Base-by-base conservation (phyloP, 163 green algal species). In the Volvox carteri region DNA sequence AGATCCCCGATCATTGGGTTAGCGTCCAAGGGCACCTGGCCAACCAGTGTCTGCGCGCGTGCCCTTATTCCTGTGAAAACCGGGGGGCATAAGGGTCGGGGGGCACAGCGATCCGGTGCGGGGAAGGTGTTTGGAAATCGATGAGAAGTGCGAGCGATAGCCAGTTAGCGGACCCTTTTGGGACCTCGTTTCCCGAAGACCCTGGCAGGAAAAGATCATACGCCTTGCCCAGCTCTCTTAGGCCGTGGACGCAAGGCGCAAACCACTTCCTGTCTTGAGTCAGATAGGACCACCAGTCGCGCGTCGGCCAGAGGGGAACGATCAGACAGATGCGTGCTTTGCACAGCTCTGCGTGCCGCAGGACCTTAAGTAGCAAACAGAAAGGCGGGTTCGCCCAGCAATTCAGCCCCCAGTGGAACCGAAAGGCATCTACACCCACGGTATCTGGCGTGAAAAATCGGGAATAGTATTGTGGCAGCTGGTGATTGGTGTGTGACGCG, bases 401-500 rank as follows among this genome's bases (percentile, higher is more conserved):
- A 4, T 4, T 14, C 1, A 41, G 4, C 0, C 80, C 65, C 65
- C 80, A 87, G 16, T 25, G 46, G 46, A 78, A 74, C 35, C 54
- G 4, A 19, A 87, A 87, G 2, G 80, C 65, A 42, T 87, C 67
- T 2, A 80, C 9, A 4, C 60, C 62, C 3, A 42, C 44, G 2
- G 80, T 79, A 44, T 70, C 80, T 11, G 62, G 80, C 3, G 62
- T 87, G 62, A 68, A 67, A n/a, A 68, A 87, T 9, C 58, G 44
- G 39, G 80, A 78, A 25, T 65, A 87, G 62, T 79, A 12, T n/a
- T n/a, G 4, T 6, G 62, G 80, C 5, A 79, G 44, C 2, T 79
- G 80, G 46, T 48, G 58, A 44, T 77, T 87, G 44, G 62, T 87
- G 41, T 78, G 62, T n/a, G 80, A 87, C 11, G 80, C 62, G 65